Evolutionary conservation across 2,329 filamentous ascomycete genomes (phyloP), one percentile per base, ranked within the genome.

Genomic region (Nothophaeocryptopus gaeumannii): DNA sequence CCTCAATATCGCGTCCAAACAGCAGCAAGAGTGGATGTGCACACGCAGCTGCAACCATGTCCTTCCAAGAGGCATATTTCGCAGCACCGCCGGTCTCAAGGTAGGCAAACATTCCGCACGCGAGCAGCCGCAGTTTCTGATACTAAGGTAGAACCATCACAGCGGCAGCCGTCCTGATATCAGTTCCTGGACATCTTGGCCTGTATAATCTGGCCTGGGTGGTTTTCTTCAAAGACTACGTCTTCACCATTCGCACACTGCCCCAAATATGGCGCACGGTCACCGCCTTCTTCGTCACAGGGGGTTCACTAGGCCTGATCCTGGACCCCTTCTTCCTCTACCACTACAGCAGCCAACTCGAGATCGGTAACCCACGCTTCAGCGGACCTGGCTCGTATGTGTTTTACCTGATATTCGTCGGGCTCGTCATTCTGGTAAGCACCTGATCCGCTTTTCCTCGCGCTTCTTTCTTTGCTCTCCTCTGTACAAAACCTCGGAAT

Each of bases 291-390:
- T 67, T 83, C 51, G 71, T 85, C 55, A 84, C 81, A 8, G 76
- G 78, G 42, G 70, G 72, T 9, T 70, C 73, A 34, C 65, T 84
- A 54, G 70, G 72, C 40, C 81, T 90, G 58, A 64, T 90, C 47
- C 74, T 89, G 65, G 86, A 91, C 67, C 83, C 88, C 37, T 89
- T 88, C 72, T 86, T 88, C 63, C 68, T 93, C 58, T 96, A 85
- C 74, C 84, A 80, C 56, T 95, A 93, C 72, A 74, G 86, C 61
- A 86, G 81, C 65, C 80, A 83, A 58, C 74, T 95, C 42, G 91
- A 96, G 74, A 78, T 72, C 36, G 78, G 79, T 57, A 87, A 86
- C 54, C 72, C 84, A 45, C 83, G 88, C 52, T 92, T 96, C 68
- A 72, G 77, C 36, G 78, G 80, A 59, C 86, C 86, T 50, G 90